Base-by-base conservation (phyloP, 768 basidiomycete species). In the Tylopilus intermedius region DNA sequence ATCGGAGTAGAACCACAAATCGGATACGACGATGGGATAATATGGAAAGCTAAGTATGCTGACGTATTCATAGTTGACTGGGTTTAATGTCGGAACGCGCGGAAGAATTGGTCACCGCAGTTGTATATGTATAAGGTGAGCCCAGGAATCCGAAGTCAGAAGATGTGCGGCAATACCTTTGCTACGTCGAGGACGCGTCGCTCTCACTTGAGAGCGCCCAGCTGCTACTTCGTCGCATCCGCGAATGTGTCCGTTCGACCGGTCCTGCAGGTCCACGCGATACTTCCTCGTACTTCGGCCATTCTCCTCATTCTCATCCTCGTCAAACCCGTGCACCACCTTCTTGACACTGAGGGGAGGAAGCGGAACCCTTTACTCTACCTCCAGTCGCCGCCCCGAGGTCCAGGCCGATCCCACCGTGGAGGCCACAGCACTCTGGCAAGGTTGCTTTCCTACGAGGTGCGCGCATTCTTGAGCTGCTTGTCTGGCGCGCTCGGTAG, bases 401-500 rank as follows among this genome's bases (percentile, higher is more conserved):
- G 21, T 72, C 72, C 11, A 70, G 63, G n/a, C 70, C 75, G 78
- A 75, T 27, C 74, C 73, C 44, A 88, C 81, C 66, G 85, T 88
- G 58, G 76, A 68, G 13, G 88, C 78, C 18, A 90, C 79, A 4
- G 88, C 88, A 62, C 88, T 90, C 67, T 89, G 88, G 88, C 88
- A 90, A 5, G 84, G 86, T 9, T 88, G 75, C 45, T 81, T 78
- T 54, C 74, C 74, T 27, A 75, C 72, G 33, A 84, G 70, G 62
- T 79, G 75, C 38, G 78, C 76, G n/a, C n/a, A 21, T 80, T 82
- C 69, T 84, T 84, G 52, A 75, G 67, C 62, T 77, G 82, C 76
- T 91, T 91, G n/a, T 88, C 86, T 1, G 89, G 89, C 13, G 89
- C 90, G 0, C 86, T 87, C 1, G 89, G 89, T 6, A 80, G 79